These are phyloP conservation scores for Camelina hispida DNA, from an alignment of 345 rosid genomes.

Conservation along the genomic window DNA sequence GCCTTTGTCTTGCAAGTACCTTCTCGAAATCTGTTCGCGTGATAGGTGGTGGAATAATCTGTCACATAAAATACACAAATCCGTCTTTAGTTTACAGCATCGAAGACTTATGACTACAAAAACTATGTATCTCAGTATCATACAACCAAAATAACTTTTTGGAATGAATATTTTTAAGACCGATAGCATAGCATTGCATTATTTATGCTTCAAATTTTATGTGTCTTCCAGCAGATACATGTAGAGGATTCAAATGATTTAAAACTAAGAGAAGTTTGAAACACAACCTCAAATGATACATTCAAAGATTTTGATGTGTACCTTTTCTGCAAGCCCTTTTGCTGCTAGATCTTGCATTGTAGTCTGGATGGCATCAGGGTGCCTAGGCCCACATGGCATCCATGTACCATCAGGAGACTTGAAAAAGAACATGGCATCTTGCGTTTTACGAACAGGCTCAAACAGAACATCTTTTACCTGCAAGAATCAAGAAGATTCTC, in stretches of 20 bases:
- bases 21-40: constrained; percentile 83
- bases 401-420: constrained; percentile 67
- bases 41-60: constrained; percentile 95
- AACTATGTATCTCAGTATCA: constrained; percentile 3
- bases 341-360: constrained; percentile 86
- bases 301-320: constrained; percentile 34
- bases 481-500: constrained; percentile 15
- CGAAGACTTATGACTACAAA: not conserved
- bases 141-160: not conserved
- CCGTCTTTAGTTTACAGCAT: not conserved
- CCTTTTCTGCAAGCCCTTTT: constrained; percentile 75
- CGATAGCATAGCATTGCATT: not conserved
- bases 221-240: not conserved
- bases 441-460: constrained; percentile 94
- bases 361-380: constrained; percentile 72
- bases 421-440: constrained; percentile 82
- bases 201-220: not conserved
- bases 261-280: not conserved
- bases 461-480: constrained; percentile 95
- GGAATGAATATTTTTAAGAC: not conserved
- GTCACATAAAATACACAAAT: constrained; percentile 26
- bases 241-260: not conserved
- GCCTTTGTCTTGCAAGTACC: constrained; percentile 92
- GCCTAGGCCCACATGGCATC: constrained; percentile 93
- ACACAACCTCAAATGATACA: not conserved